Conservation (phyloP, 257 asterid genomes). For the Solanum paucissectum region DNA sequence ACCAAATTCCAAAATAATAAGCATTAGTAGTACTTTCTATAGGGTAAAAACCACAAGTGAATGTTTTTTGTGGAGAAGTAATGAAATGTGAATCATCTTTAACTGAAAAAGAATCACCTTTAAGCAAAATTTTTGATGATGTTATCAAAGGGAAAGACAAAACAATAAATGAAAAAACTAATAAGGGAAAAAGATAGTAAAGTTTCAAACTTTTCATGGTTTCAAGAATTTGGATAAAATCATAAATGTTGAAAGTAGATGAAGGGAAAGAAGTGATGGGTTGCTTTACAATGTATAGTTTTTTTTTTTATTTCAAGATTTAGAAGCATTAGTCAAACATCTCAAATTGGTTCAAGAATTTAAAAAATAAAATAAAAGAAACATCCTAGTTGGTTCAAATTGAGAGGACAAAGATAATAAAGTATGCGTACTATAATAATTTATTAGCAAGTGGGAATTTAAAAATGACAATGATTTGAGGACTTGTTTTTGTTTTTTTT, state of each 20-base stretch:
- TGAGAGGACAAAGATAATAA: background rate
- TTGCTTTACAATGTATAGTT: background rate
- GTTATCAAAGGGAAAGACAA: background rate
- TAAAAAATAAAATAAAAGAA: background rate
- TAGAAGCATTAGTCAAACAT: background rate
- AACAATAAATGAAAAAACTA: background rate
- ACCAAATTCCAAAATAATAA: slow-evolving; percentile 24
- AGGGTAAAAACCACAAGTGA: slow-evolving; percentile 49
- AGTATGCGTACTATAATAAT: background rate
- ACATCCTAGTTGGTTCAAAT: background rate
- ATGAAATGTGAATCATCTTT: slow-evolving; percentile 24
- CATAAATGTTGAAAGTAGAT: background rate
- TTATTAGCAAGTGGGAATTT: background rate
- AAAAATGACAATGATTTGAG: background rate
- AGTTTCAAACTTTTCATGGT: background rate
- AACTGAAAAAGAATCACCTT: slow-evolving; percentile 44
- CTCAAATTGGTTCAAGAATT: background rate
- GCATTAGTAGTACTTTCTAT: slow-evolving; percentile 42
- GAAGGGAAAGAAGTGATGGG: background rate
- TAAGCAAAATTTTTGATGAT: slow-evolving; percentile 12
- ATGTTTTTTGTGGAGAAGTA: slow-evolving; percentile 36
- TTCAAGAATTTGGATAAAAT: background rate
- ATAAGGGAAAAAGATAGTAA: background rate
- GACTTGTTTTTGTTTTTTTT: background rate
- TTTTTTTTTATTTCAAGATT: too few species aligned